Evolutionary conservation across 371 early-diverging fungal species (phyloP).

Genomic region (Capillidium rhysosporum): DNA sequence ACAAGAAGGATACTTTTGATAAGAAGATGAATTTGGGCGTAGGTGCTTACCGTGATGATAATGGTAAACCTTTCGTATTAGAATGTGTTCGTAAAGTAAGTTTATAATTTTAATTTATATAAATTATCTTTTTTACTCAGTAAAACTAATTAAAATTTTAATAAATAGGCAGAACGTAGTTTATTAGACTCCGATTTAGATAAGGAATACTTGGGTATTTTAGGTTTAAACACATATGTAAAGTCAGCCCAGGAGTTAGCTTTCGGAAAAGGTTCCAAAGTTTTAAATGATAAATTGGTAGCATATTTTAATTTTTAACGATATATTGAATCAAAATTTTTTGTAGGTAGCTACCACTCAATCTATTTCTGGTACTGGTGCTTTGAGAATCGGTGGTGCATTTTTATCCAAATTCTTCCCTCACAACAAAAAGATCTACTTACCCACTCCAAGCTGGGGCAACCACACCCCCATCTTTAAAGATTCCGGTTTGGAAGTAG

Average conservation of each 20-base stretch:
- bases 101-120: background rate
- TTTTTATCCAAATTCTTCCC: constrained; percentile 72
- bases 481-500: constrained; percentile 74
- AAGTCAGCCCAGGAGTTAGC: constrained; percentile 68
- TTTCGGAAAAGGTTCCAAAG: constrained; percentile 56
- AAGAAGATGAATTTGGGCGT: constrained; percentile 96
- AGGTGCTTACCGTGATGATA: constrained; percentile 94
- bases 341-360: constrained; percentile 66
- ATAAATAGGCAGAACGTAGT: constrained; percentile 52
- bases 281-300: constrained; percentile 50
- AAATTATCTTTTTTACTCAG: background rate
- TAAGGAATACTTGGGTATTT: constrained; percentile 94
- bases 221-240: constrained; percentile 72
- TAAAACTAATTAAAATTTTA: background rate
- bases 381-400: constrained; percentile 83
- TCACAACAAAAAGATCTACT: constrained; percentile 68
- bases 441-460: constrained; percentile 95
- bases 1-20: constrained; percentile 72
- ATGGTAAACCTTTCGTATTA: constrained; percentile 83
- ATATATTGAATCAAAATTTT: background rate
- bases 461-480: constrained; percentile 91
- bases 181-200: constrained; percentile 45
- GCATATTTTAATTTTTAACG: constrained; percentile 8
- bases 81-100: constrained; percentile 62
- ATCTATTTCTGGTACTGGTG: constrained; percentile 94